Conservation (phyloP, 352 stramenopile species). For the Elongisporangium undulatum region DNA sequence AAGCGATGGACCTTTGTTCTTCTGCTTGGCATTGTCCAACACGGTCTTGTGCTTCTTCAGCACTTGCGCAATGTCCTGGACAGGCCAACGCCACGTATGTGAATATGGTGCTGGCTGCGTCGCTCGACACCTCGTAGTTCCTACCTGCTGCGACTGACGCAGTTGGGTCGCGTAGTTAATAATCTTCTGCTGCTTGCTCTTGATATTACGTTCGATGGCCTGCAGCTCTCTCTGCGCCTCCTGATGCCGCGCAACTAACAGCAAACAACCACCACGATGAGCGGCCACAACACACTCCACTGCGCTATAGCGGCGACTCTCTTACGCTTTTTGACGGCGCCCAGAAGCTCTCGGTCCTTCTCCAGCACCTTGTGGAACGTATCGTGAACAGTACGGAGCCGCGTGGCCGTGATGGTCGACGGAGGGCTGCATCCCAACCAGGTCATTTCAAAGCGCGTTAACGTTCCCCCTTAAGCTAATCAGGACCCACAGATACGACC, state of each 20-base stretch:
- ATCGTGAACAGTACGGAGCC: slow-evolving; percentile 71
- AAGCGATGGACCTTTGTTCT: slow-evolving; percentile 31
- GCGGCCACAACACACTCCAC: background rate
- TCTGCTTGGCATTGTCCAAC: slow-evolving; percentile 53
- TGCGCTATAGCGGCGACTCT: slow-evolving; percentile 1
- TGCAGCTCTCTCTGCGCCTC: slow-evolving; percentile 67
- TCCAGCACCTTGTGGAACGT: slow-evolving; percentile 72
- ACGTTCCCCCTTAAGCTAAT: background rate
- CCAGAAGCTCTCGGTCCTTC: slow-evolving; percentile 67
- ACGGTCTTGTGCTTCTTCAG: slow-evolving; percentile 62
- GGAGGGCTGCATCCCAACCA: slow-evolving; percentile 29
- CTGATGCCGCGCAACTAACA: slow-evolving; percentile 60
- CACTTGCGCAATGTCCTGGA: slow-evolving; percentile 50
- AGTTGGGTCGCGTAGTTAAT: slow-evolving; percentile 65
- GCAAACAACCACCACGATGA: background rate
- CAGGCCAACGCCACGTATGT: background rate
- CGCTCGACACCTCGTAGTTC: background rate
- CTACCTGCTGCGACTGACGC: slow-evolving; percentile 51
- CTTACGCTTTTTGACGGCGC: slow-evolving; percentile 73
- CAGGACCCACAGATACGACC: background rate
- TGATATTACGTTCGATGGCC: slow-evolving; percentile 48
- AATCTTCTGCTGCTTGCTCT: slow-evolving; percentile 65
- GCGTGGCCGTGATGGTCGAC: slow-evolving; percentile 69
- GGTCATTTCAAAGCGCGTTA: background rate
- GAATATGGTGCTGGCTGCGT: background rate